phyloP scores from a whole-genome alignment of 352 stramenopile species.

The Pythium myriotylum region DNA sequence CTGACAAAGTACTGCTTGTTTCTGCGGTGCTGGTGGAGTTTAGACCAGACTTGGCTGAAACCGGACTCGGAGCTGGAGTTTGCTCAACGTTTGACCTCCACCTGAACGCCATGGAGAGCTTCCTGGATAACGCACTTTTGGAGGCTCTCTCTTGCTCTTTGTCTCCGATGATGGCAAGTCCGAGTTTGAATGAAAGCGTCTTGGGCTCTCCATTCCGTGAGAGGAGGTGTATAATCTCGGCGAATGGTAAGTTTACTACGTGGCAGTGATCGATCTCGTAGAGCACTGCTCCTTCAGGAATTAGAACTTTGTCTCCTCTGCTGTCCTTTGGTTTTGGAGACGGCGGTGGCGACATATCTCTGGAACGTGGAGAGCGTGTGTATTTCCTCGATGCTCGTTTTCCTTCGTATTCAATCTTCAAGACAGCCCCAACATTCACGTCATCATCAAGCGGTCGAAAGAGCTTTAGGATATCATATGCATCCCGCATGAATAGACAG shows the following conservation, averaged over 20 bases:
- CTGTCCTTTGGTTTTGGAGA: not conserved
- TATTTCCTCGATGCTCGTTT: constrained; percentile 3
- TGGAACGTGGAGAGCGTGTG: not conserved
- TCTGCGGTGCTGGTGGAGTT: constrained; percentile 16
- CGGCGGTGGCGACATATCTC: not conserved
- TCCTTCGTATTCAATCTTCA: constrained; percentile 50
- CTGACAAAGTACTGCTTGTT: constrained; percentile 12
- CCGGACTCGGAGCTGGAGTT: not conserved
- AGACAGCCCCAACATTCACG: constrained; percentile 45
- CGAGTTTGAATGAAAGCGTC: constrained; percentile 64
- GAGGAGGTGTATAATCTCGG: constrained; percentile 63
- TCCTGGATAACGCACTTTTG: constrained; percentile 42
- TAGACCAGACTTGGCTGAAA: constrained; percentile 1
- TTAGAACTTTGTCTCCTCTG: constrained; percentile 29
- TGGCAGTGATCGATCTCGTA: constrained; percentile 67
- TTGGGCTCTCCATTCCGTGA: constrained; percentile 46
- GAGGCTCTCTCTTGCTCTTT: constrained; percentile 12
- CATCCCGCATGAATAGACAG: constrained; percentile 50
- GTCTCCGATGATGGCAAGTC: constrained; percentile 41
- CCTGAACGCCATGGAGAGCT: constrained; percentile 52
- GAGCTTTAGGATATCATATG: constrained; percentile 45
- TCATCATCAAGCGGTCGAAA: constrained; percentile 57
- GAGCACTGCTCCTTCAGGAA: constrained; percentile 63
- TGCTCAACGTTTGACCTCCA: constrained; percentile 41
- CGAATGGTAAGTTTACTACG: constrained; percentile 56